Base-by-base conservation (phyloP, 2,329 filamentous ascomycete species). In the Zymoseptoria crescenta region DNA sequence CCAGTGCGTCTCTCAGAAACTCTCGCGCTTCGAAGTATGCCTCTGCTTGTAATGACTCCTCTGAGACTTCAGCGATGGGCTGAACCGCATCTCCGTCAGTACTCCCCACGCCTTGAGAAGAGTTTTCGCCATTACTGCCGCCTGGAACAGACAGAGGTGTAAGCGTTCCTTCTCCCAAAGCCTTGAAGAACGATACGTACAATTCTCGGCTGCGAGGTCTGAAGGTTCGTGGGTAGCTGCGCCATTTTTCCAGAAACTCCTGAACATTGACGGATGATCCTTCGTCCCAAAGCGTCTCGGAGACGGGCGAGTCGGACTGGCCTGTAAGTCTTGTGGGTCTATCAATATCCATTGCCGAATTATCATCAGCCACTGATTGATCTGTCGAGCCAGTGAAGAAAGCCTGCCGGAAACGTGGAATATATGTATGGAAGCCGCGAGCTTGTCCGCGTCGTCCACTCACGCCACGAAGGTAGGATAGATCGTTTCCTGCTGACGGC, bases 401-500 rank as follows among this genome's bases (percentile, higher is more conserved):
- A 45, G 35, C 35, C 35, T 24, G 4, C 9, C 35, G 54, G 20
- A 49, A 49, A 41, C 16, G 16, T 19, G 29, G 49, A 16, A 13
- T 8, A 6, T 21, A 27, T n/a, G 20, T 10, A 21, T 51, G 51
- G 27, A 29, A 52, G 21, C n/a, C 7, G 8, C 35, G 27, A 49
- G 10, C 9, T 21, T 27, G 29, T 30, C 49, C 19, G 29, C 45
- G 20, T 10, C 50, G 16, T 55, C 28, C 30, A 30, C n/a, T 49
- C 29, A 55, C 28, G 52, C 41, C 4, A 56, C 52, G 27, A 52
- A 55, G 8, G 55, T 60, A 29, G 57, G 52, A 35, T 55, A 57
- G 24, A 49, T 52, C 51, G 52, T 48, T 28, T 19, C 52, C 24
- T 60, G 58, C n/a, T 57, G 58, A 13, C 48, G 57, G 52, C 20